Base-by-base conservation (phyloP, 345 rosid genomes). In the Anastatica hierochuntica region DNA sequence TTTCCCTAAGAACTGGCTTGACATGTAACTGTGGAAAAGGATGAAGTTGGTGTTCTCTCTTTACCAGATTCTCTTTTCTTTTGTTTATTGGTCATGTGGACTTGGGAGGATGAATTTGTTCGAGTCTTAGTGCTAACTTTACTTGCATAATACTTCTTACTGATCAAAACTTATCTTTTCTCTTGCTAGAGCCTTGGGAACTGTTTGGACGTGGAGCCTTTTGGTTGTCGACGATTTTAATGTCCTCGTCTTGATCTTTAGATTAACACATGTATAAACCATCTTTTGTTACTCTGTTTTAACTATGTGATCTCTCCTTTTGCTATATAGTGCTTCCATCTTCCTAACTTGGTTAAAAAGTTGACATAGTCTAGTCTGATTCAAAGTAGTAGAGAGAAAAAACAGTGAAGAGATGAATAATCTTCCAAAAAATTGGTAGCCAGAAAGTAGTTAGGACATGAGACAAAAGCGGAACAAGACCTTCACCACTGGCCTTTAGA, bases 11-110 rank as follows among this genome's bases (percentile, higher is more conserved):
- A 49, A 19, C 9, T 43, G 23, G 61, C 55, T n/a, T 12, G 35
- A 29, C 17, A 37, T 18, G 15, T 33, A 44, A 13, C 13, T 44
- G 46, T 33, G 63, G 37, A 23, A 14, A 23, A 30, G 11, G 39
- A 56, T 47, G 62, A 64, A 56, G 51, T 64, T 64, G 8, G 69
- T 64, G 8, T 18, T 56, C 45, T 24, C 35, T 43, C 27, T 29
- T 29, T 38, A 20, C 62, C n/a, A 20, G 21, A n/a, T n/a, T n/a
- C n/a, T 35, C 29, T 17, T 37, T 9, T 39, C 13, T 23, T n/a
- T n/a, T n/a, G n/a, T n/a, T n/a, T n/a, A n/a, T n/a, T n/a, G n/a
- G n/a, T n/a, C n/a, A n/a, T n/a, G n/a, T n/a, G n/a, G n/a, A n/a
- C n/a, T n/a, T n/a, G n/a, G 27, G 45, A 34, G 34, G 44, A 45